Evolutionary conservation across 176 grass and related monocot species (phyloP), one percentile per base, ranked within the genome.

Genomic region (Melocanna baccifera): DNA sequence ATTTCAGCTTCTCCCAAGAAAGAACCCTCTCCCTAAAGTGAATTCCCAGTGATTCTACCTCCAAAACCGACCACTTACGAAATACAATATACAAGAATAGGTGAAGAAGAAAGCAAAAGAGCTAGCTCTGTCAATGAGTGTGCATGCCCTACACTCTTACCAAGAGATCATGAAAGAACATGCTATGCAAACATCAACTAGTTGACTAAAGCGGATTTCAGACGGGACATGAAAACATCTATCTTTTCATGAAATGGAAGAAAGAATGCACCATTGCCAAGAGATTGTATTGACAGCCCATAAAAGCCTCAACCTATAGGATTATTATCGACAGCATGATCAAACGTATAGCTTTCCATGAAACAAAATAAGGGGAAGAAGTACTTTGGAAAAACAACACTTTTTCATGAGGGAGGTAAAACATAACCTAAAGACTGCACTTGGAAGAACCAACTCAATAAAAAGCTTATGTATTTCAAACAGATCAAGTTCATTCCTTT

Each of bases 101-200:
- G 20, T 10, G 41, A 86, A 78, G 61, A 90, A 83, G 89, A 66
- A 53, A 82, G 46, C 57, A 71, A 88, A 74, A 88, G 87, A 86
- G 82, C 34, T 78, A 78, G 45, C 76, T 78, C 84, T 92, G 84
- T 82, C 77, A 92, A 79, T 79, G 81, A 86, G 66, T 92, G 76
- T 90, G 56, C 78, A 66, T 78, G 79, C 19, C 77, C 71, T 84
- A 68, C 85, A 84, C 86, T 65, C 56, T 92, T 88, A 92, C 78
- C 85, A 87, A 95, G 85, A 86, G 85, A 92, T 90, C 69, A 86
- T 90, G 67, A 48, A 86, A 78, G 19, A 56, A 23, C 72, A 68
- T 39, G 71, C 56, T 73, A 63, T 71, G 83, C 34, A 73, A 57
- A 51, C 43, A 90, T 62, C 34, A 66, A 64, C 68, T 78, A 55